phyloP scores from a whole-genome alignment of 2,329 filamentous ascomycete species.

The Falciphora oryzae region DNA sequence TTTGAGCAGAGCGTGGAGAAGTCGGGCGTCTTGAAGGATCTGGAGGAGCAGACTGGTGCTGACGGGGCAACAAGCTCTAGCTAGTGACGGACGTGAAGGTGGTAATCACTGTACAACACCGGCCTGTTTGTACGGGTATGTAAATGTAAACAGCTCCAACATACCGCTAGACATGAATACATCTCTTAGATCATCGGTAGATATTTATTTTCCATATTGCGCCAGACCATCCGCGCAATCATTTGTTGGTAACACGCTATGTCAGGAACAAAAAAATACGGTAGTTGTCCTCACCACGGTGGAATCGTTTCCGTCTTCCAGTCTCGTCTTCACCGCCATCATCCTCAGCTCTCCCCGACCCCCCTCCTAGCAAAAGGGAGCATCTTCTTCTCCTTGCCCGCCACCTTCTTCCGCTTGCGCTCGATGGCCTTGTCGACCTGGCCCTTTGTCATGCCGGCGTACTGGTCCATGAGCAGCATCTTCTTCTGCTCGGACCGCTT shows the following conservation, averaged over 20 bases:
- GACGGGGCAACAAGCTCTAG: neutral
- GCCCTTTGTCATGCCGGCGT: conserved; percentile 75
- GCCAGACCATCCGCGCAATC: too few relatives aligned
- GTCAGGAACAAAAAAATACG: too few relatives aligned
- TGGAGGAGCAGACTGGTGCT: too few relatives aligned
- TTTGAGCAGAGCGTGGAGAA: conserved; percentile 56
- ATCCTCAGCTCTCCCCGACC: conserved; percentile 16
- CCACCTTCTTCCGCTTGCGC: conserved; percentile 82
- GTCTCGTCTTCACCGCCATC: conserved; percentile 15
- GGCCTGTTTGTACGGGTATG: neutral
- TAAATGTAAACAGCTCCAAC: conserved; percentile 8
- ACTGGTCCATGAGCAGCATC: conserved; percentile 71
- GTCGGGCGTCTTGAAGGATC: conserved; percentile 18
- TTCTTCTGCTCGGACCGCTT: conserved; percentile 93
- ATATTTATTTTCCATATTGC: too few relatives aligned
- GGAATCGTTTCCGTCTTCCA: too few relatives aligned
- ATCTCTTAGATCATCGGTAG: neutral
- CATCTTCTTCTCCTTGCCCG: conserved; percentile 76
- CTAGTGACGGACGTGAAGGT: neutral
- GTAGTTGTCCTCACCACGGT: too few relatives aligned
- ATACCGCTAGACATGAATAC: conserved; percentile 5
- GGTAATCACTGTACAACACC: neutral
- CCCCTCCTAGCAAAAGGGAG: conserved; percentile 52
- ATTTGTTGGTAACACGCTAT: too few relatives aligned
- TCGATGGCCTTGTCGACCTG: conserved; percentile 82